Base-by-base conservation (phyloP, 1,139 yeast genomes). In the Debaryomyces psychrophilus region DNA sequence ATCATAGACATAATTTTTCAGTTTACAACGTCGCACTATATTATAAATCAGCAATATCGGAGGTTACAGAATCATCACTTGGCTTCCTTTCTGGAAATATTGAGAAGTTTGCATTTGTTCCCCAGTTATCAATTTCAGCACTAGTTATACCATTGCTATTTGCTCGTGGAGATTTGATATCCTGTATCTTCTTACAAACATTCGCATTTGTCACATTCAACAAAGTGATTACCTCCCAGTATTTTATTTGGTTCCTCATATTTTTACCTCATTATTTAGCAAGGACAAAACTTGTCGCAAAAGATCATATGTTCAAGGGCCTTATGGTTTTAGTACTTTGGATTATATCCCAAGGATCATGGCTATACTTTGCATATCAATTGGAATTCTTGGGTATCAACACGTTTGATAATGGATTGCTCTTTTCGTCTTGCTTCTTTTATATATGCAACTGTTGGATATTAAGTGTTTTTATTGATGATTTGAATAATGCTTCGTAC, bases 1-100 rank as follows among this genome's bases (percentile, higher is more conserved):
- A 93, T 62, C 99, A 93, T 64, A 82, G 99, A 44, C 99, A 93
- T 67, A 93, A 93, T 65, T 93, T 93, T 60, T 89, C 97, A 2
- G 77, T 92, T 1, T 93, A 92, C 76, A 89, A 93, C 59, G 71
- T 90, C 15, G 72, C 84, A 27, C 69, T 93, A 40, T 93, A 93
- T 67, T 81, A 78, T 59, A 77, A 77, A 43, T 84, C 90, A 0
- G 78, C 81, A 17, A 14, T 44, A 18, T 37, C 41, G 11, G 33
- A 34, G 15, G 25, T 44, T 9, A 8, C 39, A 12, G 44, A 40
- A 17, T 31, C 38, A 8, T 38, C 41, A 5, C 31, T 38, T 18
- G 23, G 27, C 3, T 22, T 35, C 20, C 18, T 40, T 9, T 14
- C 47, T 14, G 43, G 47, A 35, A 45, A 52, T 43, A 65, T 65